Conservation (phyloP, 768 basidiomycete species). For the Boletellus emodensis region DNA sequence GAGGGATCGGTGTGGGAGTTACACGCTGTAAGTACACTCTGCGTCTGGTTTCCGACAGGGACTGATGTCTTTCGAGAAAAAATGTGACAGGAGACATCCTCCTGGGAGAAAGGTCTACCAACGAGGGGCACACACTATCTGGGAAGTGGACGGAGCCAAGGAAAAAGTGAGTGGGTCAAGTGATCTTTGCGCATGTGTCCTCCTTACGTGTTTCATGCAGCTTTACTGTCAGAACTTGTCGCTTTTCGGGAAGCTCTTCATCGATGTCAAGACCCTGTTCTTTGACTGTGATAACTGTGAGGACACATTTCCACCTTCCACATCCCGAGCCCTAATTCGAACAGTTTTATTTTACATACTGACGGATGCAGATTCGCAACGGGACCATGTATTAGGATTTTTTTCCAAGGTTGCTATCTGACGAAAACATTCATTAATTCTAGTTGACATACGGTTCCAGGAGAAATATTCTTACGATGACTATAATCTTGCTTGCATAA, state of each 20-base stretch:
- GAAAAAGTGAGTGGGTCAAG: slow-evolving; percentile 59
- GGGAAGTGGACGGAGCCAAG: slow-evolving; percentile 90
- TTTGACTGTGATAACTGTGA: slow-evolving; percentile 85
- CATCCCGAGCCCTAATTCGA: background rate
- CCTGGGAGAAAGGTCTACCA: slow-evolving; percentile 91
- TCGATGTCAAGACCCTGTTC: slow-evolving; percentile 94
- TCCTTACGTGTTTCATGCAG: slow-evolving; percentile 38
- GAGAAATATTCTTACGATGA: slow-evolving; percentile 96
- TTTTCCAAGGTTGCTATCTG: slow-evolving; percentile 52
- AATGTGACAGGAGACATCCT: slow-evolving; percentile 65
- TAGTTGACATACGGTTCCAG: slow-evolving; percentile 32
- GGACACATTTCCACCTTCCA: slow-evolving; percentile 20
- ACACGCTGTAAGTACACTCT: slow-evolving; percentile 47
- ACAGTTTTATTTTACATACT: slow-evolving; percentile 85
- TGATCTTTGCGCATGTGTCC: background rate
- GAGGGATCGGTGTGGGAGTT: slow-evolving; percentile 68
- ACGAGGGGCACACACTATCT: slow-evolving; percentile 82
- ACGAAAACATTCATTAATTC: background rate
- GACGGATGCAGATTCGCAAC: slow-evolving; percentile 75
- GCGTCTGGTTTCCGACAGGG: slow-evolving; percentile 3
- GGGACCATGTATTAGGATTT: slow-evolving; percentile 76
- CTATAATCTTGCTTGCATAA: slow-evolving; percentile 95
- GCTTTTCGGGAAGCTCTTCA: slow-evolving; percentile 97
- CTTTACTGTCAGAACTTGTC: slow-evolving; percentile 95
- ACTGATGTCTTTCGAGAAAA: slow-evolving; percentile 44